Evolutionary conservation across 2,329 filamentous ascomycete species (phyloP), one percentile per base, ranked within the genome.

Genomic region (Aspergillus pseudonomiae): DNA sequence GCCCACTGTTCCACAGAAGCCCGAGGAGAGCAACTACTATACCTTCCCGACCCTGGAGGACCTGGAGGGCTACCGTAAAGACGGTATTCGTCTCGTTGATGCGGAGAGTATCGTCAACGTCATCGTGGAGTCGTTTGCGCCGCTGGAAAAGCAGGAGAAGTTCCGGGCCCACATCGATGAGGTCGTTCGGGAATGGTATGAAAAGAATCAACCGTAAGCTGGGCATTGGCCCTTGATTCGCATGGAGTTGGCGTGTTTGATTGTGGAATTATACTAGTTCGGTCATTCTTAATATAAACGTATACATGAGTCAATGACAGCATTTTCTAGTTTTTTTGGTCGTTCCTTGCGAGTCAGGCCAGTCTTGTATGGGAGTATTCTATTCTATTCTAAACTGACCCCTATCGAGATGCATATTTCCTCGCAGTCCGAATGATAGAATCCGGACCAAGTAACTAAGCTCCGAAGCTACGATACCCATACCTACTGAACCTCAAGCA

Each of bases 111-210:
- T 61, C 30, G 21, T 63, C 3, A 21, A 56, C 6, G 54, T 50
- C 11, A 30, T 63, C 21, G 61, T 63, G 50, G 57, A 61, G 43
- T 63, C 58, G 45, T 63, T 56, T 59, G 61, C 52, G 5, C 41
- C 61, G 1, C 58, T 26, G 19, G 32, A 52, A 7, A 41, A 57
- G 45, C 53, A 52, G 14, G 52, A 50, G 26, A 28, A 41, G 24
- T 34, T 63, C 50, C 43, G 52, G 16, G 45, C 26, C 2, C 32
- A 63, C 9, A 28, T 63, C 14, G 30, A 41, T 2, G 45, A 34
- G 16, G 58, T 61, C n/a, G 58, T 61, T 16, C 48, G 11, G 4
- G 39, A 48, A 5, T 63, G 61, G 61, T 53, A 60, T 12, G 52
- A 34, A 19, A 19, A 53, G 43, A 54, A 50, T 30, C 16, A 11